phyloP scores from a whole-genome alignment of 805 yeast species.

The Spathaspora girioi region DNA sequence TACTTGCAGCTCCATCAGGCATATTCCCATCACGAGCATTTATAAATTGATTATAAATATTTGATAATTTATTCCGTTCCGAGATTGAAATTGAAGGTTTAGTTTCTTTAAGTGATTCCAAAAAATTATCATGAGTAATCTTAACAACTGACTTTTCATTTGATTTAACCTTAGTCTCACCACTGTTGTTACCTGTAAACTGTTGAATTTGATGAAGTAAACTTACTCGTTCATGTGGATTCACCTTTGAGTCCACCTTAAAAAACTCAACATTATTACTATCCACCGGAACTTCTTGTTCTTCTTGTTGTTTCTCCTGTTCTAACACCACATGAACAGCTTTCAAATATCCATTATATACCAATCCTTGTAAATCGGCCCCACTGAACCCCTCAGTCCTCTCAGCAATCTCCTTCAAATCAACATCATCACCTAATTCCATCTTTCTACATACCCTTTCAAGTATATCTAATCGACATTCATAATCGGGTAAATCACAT shows the following conservation, averaged over 20 bases:
- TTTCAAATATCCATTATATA: constrained; percentile 85
- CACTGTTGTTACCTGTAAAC: constrained; percentile 16
- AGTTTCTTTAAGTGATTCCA: constrained; percentile 65
- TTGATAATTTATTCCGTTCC: constrained; percentile 60
- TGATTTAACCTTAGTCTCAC: constrained; percentile 9
- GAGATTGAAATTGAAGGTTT: constrained; percentile 83
- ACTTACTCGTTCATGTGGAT: constrained; percentile 39
- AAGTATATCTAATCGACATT: constrained; percentile 74
- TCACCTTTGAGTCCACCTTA: constrained; percentile 29
- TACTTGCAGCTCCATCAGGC: constrained; percentile 81
- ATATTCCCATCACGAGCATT: constrained; percentile 79
- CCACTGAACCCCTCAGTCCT: constrained; percentile 80
- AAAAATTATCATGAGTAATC: constrained; percentile 53
- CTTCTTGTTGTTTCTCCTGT: constrained; percentile 36
- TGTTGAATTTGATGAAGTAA: constrained; percentile 42
- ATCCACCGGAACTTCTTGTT: constrained; percentile 9
- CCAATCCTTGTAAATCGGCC: constrained; percentile 90
- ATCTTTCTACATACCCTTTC: constrained; percentile 56
- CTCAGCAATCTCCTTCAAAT: constrained; percentile 51
- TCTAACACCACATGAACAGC: constrained; percentile 74
- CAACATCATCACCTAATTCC: constrained; percentile 49
- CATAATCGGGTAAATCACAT: constrained; percentile 77
- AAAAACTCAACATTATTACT: constrained; percentile 34
- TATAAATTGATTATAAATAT: constrained; percentile 69
- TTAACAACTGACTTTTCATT: constrained; percentile 27